Percentiles rank a stretch among this genome's conserved stretches.
These are phyloP conservation scores for Solanum infundibuliforme DNA, from an alignment of 257 asterid genomes.

Conservation along the genomic window DNA sequence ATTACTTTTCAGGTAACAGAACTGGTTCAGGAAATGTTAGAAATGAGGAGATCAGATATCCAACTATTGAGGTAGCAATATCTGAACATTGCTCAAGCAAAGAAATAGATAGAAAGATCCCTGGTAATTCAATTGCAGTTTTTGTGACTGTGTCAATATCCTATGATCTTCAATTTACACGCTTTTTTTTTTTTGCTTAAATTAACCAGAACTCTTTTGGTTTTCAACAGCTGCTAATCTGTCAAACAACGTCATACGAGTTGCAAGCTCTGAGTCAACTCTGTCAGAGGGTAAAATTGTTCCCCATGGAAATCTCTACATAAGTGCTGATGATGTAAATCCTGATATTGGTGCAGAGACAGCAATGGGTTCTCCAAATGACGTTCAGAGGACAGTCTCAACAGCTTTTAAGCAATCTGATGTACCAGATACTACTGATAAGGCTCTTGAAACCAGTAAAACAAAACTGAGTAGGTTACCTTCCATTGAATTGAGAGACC, in stretches of 20 bases:
- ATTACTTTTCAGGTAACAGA: background rate
- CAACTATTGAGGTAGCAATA: background rate
- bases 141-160: background rate
- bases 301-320: background rate
- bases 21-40: background rate
- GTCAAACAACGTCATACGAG: background rate
- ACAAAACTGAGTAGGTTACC: slow-evolving; percentile 8
- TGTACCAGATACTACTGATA: background rate
- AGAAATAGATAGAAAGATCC: background rate
- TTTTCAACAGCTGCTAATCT: slow-evolving; percentile 1
- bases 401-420: background rate
- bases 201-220: background rate
- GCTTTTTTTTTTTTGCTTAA: background rate
- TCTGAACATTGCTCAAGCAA: slow-evolving; percentile 1
- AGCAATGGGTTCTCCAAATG: background rate
- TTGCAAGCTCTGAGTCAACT: background rate
- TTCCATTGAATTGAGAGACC: slow-evolving; percentile 16
- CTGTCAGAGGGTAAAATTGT: background rate
- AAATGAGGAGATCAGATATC: background rate
- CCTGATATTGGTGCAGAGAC: background rate
- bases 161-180: background rate
- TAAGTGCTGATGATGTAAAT: background rate
- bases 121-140: background rate
- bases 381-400: background rate
- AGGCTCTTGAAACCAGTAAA: background rate